These are phyloP conservation scores for Parascedosporium putredinis DNA, from an alignment of 2,329 filamentous ascomycete genomes.

Conservation along the genomic window DNA sequence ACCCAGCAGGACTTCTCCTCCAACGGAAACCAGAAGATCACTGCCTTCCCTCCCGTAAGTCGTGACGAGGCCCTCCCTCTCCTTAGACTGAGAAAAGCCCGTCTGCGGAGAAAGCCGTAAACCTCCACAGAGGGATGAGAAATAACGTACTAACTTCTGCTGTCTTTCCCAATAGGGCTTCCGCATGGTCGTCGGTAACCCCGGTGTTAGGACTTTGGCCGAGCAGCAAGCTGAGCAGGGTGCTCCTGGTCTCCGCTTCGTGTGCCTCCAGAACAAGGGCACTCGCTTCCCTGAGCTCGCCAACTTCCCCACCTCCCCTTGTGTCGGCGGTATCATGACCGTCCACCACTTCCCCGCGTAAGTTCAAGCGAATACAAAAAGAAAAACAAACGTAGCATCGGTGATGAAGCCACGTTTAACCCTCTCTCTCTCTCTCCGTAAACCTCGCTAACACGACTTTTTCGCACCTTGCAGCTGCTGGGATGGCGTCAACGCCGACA, in stretches of 20 bases:
- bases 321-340: slow-evolving; percentile 42
- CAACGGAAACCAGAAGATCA: slow-evolving; percentile 24
- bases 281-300: slow-evolving; percentile 31
- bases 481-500: slow-evolving; percentile 48
- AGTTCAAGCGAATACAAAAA: no score
- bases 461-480: slow-evolving; percentile 34
- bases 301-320: slow-evolving; percentile 32
- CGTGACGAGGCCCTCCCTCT: no score
- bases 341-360: slow-evolving; percentile 39
- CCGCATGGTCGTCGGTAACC: slow-evolving; percentile 37
- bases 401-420: no score
- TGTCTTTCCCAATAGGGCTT: slow-evolving; percentile 30
- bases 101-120: no score
- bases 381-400: no score
- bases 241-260: slow-evolving; percentile 27
- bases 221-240: slow-evolving; percentile 23
- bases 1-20: slow-evolving; percentile 20
- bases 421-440: no score
- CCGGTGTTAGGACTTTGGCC: slow-evolving; percentile 21
- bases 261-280: slow-evolving; percentile 29
- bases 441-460: background rate
- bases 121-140: background rate
- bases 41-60: slow-evolving; percentile 35
- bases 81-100: no score
- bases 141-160: no score